Evolutionary conservation across 306 rosid species (phyloP), one percentile per base, ranked within the genome.

Genomic region (Vigna nakashimae): DNA sequence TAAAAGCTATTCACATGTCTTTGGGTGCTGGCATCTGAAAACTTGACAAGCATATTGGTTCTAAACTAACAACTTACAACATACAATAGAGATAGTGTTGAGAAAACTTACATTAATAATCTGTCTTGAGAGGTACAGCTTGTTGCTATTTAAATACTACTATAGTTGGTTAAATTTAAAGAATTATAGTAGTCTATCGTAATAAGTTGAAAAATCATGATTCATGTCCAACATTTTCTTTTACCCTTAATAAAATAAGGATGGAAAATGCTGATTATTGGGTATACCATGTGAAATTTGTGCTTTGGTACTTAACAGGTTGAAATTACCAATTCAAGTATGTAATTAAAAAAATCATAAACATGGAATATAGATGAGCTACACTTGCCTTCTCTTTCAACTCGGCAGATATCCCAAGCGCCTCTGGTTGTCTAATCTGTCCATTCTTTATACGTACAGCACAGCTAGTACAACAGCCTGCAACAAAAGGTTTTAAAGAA

Each of bases 401-500:
- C 40, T 95, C 98, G 7, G 97, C 91, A 70, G 99, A 95, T 74
- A 95, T 95, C 51, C 99, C 99, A 40, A 95, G 90, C 7, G 99
- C 99, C 84, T 92, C 91, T 43, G 99, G 99, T 85, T 95, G 99
- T 77, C 93, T 87, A 78, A 95, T 79, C 77, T 95, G 79, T 71
- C 99, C 99, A 48, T 85, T 86, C 88, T 95, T 95, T 52, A 95
- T 76, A 11, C 99, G 99, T 22, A 95, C 99, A 40, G 98, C 99
- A 72, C 98, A 95, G 81, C 99, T 95, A 66, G 98, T 95, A 78
- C 99, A 95, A 85, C 99, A 95, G 76, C 99, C 99, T 95, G 89
- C 77, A 81, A 83, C 9, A 52, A 6, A 84, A 36, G 73, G 45
- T 72, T 74, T 69, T 50, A 49, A 65, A 82, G 38, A 65, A 55